A percentile compares a stretch with the other conserved stretches of the same genome.
These are phyloP conservation scores for Candida awuae DNA, from an alignment of 805 yeast species.

Conservation along the genomic window DNA sequence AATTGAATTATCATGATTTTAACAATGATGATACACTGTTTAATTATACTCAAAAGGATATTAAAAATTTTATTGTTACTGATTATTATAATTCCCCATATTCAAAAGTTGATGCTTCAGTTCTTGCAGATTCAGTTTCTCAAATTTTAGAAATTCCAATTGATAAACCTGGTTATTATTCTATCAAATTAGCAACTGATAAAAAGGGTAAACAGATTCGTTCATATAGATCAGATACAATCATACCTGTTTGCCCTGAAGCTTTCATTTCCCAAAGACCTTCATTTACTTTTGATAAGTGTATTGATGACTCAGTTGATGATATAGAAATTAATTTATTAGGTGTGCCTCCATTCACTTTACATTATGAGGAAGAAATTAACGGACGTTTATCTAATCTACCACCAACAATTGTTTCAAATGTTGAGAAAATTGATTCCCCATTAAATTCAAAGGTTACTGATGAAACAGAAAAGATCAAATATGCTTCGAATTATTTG, in stretches of 20 bases:
- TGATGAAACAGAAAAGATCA: slow-evolving; percentile 21
- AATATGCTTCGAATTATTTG: slow-evolving; percentile 24
- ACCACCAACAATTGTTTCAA: slow-evolving; percentile 36
- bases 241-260: slow-evolving; percentile 71
- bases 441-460: slow-evolving; percentile 36
- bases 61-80: slow-evolving; percentile 32
- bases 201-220: slow-evolving; percentile 45
- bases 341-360: slow-evolving; percentile 74
- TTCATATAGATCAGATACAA: slow-evolving; percentile 50
- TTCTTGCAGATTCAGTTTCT: slow-evolving; percentile 32
- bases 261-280: slow-evolving; percentile 38
- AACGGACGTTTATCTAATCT: slow-evolving; percentile 25
- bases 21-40: slow-evolving; percentile 39
- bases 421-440: slow-evolving; percentile 35
- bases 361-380: slow-evolving; percentile 44
- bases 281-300: slow-evolving; percentile 38
- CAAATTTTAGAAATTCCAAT: slow-evolving; percentile 61
- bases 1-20: slow-evolving; percentile 53
- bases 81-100: slow-evolving; percentile 20
- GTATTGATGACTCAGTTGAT: slow-evolving; percentile 47
- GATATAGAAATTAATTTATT: slow-evolving; percentile 40
- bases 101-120: slow-evolving; percentile 15
- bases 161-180: slow-evolving; percentile 67
- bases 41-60: slow-evolving; percentile 50
- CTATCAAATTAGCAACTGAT: slow-evolving; percentile 60